Base-by-base conservation (phyloP, 495 filamentous ascomycete species). In the Penicillium desertorum region DNA sequence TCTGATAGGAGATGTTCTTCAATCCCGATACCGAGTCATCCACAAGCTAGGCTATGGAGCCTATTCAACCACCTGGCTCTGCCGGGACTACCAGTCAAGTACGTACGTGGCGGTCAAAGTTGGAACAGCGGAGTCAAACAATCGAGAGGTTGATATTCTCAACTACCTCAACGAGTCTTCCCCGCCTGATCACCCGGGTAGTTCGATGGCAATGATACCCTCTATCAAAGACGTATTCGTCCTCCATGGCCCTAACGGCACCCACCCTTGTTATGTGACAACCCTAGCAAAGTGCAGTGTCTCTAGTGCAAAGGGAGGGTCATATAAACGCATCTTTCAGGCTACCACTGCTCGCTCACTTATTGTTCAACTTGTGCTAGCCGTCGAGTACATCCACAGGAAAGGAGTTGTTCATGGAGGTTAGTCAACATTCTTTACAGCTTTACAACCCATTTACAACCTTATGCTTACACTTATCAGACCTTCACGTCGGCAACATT, bases 261-360 rank as follows among this genome's bases (percentile, higher is more conserved):
- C 19, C 2, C 76, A 80, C 54, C 50, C 60, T n/a, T 77, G 72
- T 57, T 61, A 72, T 8, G 76, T 78, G 14, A 76, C 69, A 25
- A 20, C 17, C 2, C 54, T 43, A 14, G 65, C 48, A 37, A 63
- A 32, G 36, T 49, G 56, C 20, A 72, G 57, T 59, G 29, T 76
- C 11, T 34, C 45, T 19, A 63, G 64, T 20, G 58, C 60, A 7
- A 71, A 65, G 51, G 57, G 70, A 2, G 61, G 45, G n/a, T 64
- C 67, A 5, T 60, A 27, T 34, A 54, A 42, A 29, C 39, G 62
- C 8, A 39, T 72, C 0, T 69, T 78, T 43, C 62, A 64, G 30
- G 62, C 71, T 10, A 56, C 61, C 14, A 67, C 68, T 23, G 72
- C 72, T 27, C 59, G 73, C 29, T 64, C 73, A n/a, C 51, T 76